phyloP scores from a whole-genome alignment of 441 rosid species.

The Pelargonium fulgidum region DNA sequence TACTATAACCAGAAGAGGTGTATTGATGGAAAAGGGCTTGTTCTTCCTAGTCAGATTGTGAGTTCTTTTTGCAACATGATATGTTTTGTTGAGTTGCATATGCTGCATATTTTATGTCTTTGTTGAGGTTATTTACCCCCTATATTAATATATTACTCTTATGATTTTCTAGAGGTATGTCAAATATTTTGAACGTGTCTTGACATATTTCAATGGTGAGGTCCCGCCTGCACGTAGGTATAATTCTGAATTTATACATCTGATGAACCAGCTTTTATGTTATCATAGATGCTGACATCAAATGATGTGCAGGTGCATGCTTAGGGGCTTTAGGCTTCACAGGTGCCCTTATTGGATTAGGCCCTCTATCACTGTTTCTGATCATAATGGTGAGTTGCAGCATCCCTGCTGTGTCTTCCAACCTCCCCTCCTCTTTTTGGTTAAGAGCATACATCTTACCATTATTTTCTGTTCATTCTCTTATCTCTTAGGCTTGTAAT shows the following conservation, averaged over 20 bases:
- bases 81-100: background rate
- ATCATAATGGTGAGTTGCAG: conserved; percentile 64
- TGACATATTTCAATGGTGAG: conserved; percentile 87
- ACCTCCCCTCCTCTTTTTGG: background rate
- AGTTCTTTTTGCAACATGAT: conserved; percentile 27
- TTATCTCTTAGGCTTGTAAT: background rate
- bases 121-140: conserved; percentile 5
- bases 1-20: conserved; percentile 97
- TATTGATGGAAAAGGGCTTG: conserved; percentile 90
- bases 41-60: conserved; percentile 97
- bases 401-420: conserved; percentile 2
- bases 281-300: conserved; percentile 18
- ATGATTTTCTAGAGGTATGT: conserved; percentile 68
- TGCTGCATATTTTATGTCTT: conserved; percentile 1
- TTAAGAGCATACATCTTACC: background rate
- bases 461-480: background rate
- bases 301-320: conserved; percentile 69
- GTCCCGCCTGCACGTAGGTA: conserved; percentile 85
- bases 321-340: conserved; percentile 92
- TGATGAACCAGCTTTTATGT: conserved; percentile 16
- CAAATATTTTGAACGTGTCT: conserved; percentile 76
- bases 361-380: conserved; percentile 83
- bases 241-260: conserved; percentile 18
- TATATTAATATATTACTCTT: conserved; percentile 19
- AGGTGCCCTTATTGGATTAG: conserved; percentile 96